Base-by-base conservation (phyloP, 179 eudicot genomes). In the Heliamphora pulchella region DNA sequence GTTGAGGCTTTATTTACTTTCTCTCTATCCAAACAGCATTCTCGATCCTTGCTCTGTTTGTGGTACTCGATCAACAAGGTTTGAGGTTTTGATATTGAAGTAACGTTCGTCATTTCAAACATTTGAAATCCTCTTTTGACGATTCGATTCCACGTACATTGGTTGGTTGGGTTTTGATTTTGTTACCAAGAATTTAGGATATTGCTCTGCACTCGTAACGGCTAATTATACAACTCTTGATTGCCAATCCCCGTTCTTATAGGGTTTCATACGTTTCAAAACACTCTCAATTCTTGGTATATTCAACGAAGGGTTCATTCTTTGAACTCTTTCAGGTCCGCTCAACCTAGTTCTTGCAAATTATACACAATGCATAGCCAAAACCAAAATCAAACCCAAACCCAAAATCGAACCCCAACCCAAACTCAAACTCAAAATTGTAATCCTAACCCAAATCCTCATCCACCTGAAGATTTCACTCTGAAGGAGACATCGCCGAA, bases 401-500 rank as follows among this genome's bases (percentile, higher is more conserved):
- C 62, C 2, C 8, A 57, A 54, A 14, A 59, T 17, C 64, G 15
- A 62, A 62, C n/a, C 8, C 66, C n/a, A 62, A 62, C 8, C 1
- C 68, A 64, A 64, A 64, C 7, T 9, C 43, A 64, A 67, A 13
- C 71, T 3, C 71, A 41, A 43, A 11, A 11, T 14, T n/a, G 48
- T 39, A 11, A 41, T 41, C 48, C 71, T 13, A 53, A 53, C 10
- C 55, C 55, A 5, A 67, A 39, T 13, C 71, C 48, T 3, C 39
- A 39, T 48, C 71, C 71, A 67, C 71, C 71, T 67, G 48, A 41
- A 48, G 71, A 67, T 41, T 67, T 67, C 47, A 67, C 11, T 13
- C 18, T 67, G 71, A 67, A 41, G 71, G 71, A 67, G 71, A 67
- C 71, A 67, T 67, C 71, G 18, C 71, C 71, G 0, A 13, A 67